Evolutionary conservation across 1,284 basidiomycete species (phyloP).

Genomic region (Sporisorium scitamineum): DNA sequence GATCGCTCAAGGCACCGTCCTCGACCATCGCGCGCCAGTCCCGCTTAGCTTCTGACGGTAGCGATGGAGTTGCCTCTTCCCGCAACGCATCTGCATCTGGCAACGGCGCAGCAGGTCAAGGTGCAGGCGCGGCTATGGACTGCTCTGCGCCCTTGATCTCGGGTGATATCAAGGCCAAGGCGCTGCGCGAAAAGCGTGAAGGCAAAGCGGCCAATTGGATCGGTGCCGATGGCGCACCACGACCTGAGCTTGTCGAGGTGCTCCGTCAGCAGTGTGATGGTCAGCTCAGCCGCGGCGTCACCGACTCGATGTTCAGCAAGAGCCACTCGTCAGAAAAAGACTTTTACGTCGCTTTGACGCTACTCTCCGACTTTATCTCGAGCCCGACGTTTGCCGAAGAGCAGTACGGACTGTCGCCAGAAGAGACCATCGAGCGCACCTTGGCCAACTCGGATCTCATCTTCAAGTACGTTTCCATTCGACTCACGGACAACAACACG

Average conservation of each 20-base stretch:
- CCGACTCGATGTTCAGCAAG: constrained; percentile 83
- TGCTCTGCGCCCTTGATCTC: constrained; percentile 76
- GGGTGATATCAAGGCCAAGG: constrained; percentile 81
- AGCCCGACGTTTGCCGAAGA: constrained; percentile 74
- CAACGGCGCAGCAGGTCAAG: constrained; percentile 20
- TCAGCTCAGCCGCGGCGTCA: constrained; percentile 80
- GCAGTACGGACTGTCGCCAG: constrained; percentile 74
- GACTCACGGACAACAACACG: constrained; percentile 91
- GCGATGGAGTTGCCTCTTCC: constrained; percentile 21
- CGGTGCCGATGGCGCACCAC: constrained; percentile 80
- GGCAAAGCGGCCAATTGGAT: constrained; percentile 72
- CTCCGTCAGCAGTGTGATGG: constrained; percentile 92
- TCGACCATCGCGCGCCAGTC: constrained; percentile 33
- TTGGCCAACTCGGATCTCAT: constrained; percentile 91
- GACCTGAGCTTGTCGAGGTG: constrained; percentile 87
- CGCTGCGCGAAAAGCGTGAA: constrained; percentile 81
- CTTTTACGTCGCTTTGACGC: constrained; percentile 81
- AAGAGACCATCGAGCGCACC: constrained; percentile 78
- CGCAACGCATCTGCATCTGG: constrained; percentile 34
- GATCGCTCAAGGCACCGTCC: constrained; percentile 53
- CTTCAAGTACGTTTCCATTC: constrained; percentile 92
- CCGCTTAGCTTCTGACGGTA: constrained; percentile 37
- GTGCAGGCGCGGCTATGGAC: constrained; percentile 31
- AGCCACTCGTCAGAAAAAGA: constrained; percentile 97
- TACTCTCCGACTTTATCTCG: constrained; percentile 81